Conservation (phyloP, 805 yeast genomes). For the Yueomyces sp. region DNA sequence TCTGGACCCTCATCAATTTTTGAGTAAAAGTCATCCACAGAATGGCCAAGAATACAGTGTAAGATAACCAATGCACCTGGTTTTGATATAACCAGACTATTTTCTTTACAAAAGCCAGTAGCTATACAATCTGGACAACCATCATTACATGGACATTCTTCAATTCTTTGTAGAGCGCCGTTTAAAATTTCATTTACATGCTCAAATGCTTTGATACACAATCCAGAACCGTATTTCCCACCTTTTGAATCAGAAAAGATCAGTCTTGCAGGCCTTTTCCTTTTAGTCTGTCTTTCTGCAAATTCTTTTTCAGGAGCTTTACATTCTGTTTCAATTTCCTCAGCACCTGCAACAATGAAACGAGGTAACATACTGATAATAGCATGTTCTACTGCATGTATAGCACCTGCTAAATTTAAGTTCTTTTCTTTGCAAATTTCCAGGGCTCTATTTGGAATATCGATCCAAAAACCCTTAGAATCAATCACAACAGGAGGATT, state of each 20-base stretch:
- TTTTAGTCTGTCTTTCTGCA: conserved; percentile 52
- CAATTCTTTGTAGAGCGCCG: conserved; percentile 45
- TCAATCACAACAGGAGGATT: conserved; percentile 64
- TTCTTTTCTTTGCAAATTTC: conserved; percentile 42
- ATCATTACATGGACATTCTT: conserved; percentile 57
- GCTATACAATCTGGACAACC: conserved; percentile 77
- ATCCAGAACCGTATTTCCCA: conserved; percentile 67
- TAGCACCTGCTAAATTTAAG: conserved; percentile 72
- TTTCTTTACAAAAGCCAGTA: conserved; percentile 68
- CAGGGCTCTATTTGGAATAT: conserved; percentile 57
- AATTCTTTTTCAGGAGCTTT: conserved; percentile 96
- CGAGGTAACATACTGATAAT: conserved; percentile 67
- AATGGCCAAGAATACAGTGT: conserved; percentile 44
- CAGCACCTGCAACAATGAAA: conserved; percentile 56
- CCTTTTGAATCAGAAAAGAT: conserved; percentile 78
- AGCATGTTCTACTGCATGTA: conserved; percentile 95
- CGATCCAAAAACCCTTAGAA: conserved; percentile 87
- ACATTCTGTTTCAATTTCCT: conserved; percentile 84
- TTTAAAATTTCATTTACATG: conserved; percentile 53
- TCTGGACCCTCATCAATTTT: conserved; percentile 59
- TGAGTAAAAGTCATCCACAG: conserved; percentile 18
- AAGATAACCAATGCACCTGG: conserved; percentile 68
- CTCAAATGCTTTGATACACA: conserved; percentile 68
- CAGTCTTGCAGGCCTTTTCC: conserved; percentile 79
- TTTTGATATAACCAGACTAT: conserved; percentile 71